Evolutionary conservation across 768 basidiomycete species (phyloP), one percentile per base, ranked within the genome.

Genomic region (Suillus ampliporus): DNA sequence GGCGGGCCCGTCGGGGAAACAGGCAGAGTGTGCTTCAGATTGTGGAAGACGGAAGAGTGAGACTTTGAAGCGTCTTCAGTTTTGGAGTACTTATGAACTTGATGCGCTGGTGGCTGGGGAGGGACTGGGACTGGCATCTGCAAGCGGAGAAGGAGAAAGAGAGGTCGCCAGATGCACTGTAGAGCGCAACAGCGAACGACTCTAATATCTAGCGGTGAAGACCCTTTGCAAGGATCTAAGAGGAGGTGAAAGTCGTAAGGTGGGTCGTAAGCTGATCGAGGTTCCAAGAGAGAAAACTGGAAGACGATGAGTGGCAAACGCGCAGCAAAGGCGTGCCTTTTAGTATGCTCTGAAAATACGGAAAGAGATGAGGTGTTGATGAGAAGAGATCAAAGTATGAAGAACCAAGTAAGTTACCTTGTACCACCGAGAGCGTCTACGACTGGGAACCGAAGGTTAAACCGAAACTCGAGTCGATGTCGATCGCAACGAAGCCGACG

Each of bases 281-380:
- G 68, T 61, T 50, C 56, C 50, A 67, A 54, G 72, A 64, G 64
- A 67, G 67, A 72, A 66, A 61, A n/a, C n/a, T 68, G 63, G 69
- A 71, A 71, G 67, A 68, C 65, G 61, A 66, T 67, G 68, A 69
- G 73, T 85, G 91, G 90, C 90, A 81, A 82, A 94, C 91, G 91
- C 91, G 83, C 91, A 92, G 83, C 89, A 83, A 93, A 94, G 91
- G 91, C 91, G 91, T 84, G 90, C 90, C 90, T 92, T 92, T 93
- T 92, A 72, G 69, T 67, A 67, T 71, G 76, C 69, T 75, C 74
- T 72, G 66, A 68, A 72, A 56, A 68, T 71, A 67, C 71, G 71
- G 68, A 38, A 61, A 58, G 28, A 57, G 41, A 58, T 43, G 69
- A 69, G 69, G 65, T 72, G 67, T 62, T 57, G 60, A 71, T 67